These are phyloP conservation scores for Daldinia sp. DNA, from an alignment of 2,329 filamentous ascomycete species.

Conservation along the genomic window DNA sequence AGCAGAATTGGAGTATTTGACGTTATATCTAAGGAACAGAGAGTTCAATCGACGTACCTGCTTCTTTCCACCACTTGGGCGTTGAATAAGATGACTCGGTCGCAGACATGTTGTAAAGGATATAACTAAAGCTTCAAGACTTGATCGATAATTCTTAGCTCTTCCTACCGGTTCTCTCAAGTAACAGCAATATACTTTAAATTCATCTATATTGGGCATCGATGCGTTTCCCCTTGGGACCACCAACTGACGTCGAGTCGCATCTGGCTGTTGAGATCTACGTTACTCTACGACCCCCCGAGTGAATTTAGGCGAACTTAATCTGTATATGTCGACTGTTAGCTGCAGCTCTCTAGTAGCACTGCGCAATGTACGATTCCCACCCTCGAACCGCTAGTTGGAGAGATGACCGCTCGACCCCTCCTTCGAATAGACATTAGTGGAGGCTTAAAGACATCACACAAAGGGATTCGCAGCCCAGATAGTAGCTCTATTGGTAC, in stretches of 20 bases:
- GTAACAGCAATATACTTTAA: conserved; percentile 11
- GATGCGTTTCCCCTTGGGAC: conserved; percentile 24
- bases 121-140: background rate
- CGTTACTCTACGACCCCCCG: conserved; percentile 18
- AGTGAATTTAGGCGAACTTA: conserved; percentile 1
- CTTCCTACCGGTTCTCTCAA: background rate
- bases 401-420: conserved; percentile 7
- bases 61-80: conserved; percentile 43
- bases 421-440: conserved; percentile 1
- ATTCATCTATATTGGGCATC: conserved; percentile 29
- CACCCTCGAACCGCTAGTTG: conserved; percentile 12
- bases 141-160: background rate
- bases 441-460: background rate
- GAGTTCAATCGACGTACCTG: conserved; percentile 21
- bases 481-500: background rate
- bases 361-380: background rate
- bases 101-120: conserved; percentile 23
- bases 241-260: conserved; percentile 34
- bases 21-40: background rate
- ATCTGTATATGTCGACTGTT: conserved; percentile 7
- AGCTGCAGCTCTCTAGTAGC: conserved; percentile 26
- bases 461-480: background rate
- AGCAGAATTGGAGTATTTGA: background rate
- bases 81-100: conserved; percentile 36
- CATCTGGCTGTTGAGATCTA: conserved; percentile 30